A percentile compares a stretch with the other conserved stretches of the same genome.
These are phyloP conservation scores for Notholithocarpus densiflorus DNA, from an alignment of 306 rosid species.

Conservation along the genomic window DNA sequence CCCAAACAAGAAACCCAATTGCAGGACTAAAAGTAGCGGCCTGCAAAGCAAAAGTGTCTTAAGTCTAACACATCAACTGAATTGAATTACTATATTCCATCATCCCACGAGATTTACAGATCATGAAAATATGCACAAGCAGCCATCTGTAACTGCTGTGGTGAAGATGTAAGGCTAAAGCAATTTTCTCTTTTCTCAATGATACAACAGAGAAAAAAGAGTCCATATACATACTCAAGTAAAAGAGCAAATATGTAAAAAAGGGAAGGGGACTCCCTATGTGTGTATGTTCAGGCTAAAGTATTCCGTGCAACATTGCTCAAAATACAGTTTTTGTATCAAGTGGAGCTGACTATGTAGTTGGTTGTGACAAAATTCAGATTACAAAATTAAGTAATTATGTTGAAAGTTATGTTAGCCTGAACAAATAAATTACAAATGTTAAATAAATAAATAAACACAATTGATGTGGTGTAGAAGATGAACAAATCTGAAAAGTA, in stretches of 20 bases:
- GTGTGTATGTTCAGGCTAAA: no score
- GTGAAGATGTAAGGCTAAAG: not conserved
- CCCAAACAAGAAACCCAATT: constrained; percentile 89
- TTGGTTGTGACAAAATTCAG: not conserved
- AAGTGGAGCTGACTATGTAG: not conserved
- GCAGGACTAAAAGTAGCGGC: constrained; percentile 54
- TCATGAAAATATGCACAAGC: not conserved
- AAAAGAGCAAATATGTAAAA: constrained; percentile 3
- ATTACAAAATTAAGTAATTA: not conserved
- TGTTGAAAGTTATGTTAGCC: not conserved
- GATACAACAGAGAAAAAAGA: constrained; percentile 8
- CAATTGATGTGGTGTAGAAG: not conserved
- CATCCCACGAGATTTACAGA: constrained; percentile 5
- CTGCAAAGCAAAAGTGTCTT: constrained; percentile 45
- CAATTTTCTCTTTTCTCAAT: constrained; percentile 5
- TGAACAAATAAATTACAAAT: no score
- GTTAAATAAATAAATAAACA: not conserved
- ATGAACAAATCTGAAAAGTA: not conserved
- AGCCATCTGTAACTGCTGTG: constrained; percentile 2
- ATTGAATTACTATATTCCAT: not conserved
- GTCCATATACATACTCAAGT: not conserved
- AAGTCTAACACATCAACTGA: constrained; percentile 24
- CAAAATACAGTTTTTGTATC: not conserved
- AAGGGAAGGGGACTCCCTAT: not conserved
- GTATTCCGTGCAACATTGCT: not conserved